A percentile compares a stretch with the other conserved stretches of the same genome.
Evolutionary conservation across 139 green algal species (phyloP).

Genomic region (Raphidocelis subcapitata): DNA sequence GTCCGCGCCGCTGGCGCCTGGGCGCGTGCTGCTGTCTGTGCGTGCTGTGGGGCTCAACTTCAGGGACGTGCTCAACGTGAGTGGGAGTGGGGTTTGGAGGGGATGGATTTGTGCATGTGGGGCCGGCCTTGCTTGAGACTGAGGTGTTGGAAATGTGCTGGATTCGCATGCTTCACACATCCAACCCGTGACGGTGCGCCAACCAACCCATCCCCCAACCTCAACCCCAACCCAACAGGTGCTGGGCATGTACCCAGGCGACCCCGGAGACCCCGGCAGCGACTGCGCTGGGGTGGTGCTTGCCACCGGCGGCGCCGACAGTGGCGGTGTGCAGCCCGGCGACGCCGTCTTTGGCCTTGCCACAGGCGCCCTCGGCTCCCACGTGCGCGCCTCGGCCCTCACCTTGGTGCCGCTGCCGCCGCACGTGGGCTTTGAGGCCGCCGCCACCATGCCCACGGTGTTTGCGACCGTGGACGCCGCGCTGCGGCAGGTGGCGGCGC

Average conservation of each 20-base stretch:
- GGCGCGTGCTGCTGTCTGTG: slow-evolving; percentile 45
- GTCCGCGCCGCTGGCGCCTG: slow-evolving; percentile 2
- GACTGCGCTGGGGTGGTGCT: slow-evolving; percentile 57
- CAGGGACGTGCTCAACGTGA: slow-evolving; percentile 70
- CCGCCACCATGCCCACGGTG: slow-evolving; percentile 76
- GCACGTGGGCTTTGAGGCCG: slow-evolving; percentile 65
- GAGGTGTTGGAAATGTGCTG: too few species aligned
- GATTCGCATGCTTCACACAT: too few species aligned
- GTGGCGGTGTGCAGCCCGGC: slow-evolving; percentile 39
- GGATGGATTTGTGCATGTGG: slow-evolving; percentile 48
- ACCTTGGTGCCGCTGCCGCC: slow-evolving; percentile 68
- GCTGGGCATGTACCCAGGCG: slow-evolving; percentile 89
- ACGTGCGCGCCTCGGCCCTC: slow-evolving; percentile 53
- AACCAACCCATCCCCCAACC: background rate
- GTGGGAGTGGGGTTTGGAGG: slow-evolving; percentile 48
- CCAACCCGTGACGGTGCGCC: too few species aligned
- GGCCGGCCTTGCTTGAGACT: background rate
- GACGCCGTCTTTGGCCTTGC: slow-evolving; percentile 81
- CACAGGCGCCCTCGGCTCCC: slow-evolving; percentile 65
- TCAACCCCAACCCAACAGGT: slow-evolving; percentile 9
- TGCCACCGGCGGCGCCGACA: background rate
- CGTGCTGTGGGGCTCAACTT: slow-evolving; percentile 73
- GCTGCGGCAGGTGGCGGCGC: slow-evolving; percentile 47
- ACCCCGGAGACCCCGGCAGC: slow-evolving; percentile 69
- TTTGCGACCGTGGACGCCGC: slow-evolving; percentile 76